A percentile compares a stretch with the other conserved stretches of the same genome.
These are phyloP conservation scores for Melanopsichium pennsylvanicum DNA, from an alignment of 1,284 basidiomycete genomes.

Conservation along the genomic window DNA sequence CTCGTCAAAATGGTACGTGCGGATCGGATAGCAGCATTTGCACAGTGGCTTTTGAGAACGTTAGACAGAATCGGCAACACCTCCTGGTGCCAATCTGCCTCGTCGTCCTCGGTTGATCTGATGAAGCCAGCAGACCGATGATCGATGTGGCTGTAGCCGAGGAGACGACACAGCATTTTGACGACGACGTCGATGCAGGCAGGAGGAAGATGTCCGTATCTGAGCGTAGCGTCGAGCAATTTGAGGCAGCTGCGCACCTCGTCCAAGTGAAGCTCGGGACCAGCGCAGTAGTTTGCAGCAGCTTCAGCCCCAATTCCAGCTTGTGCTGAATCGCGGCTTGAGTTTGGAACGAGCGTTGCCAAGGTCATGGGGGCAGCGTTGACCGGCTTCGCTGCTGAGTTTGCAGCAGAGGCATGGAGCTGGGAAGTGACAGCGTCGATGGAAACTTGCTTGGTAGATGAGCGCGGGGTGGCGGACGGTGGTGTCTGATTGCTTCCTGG, in stretches of 20 bases:
- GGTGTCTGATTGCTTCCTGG: constrained; percentile 43
- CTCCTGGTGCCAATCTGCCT: constrained; percentile 37
- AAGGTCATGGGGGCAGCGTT: constrained; percentile 49
- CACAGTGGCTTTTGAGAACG: constrained; percentile 61
- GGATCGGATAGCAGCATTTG: constrained; percentile 55
- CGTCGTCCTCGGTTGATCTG: constrained; percentile 17
- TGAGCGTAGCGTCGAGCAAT: constrained; percentile 56
- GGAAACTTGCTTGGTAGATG: constrained; percentile 23
- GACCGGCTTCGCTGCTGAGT: constrained; percentile 7
- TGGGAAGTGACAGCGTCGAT: constrained; percentile 40
- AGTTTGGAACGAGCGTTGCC: constrained; percentile 50
- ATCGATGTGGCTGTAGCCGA: constrained; percentile 50
- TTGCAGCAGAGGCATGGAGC: constrained; percentile 13
- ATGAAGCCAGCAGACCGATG: constrained; percentile 27
- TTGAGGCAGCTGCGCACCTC: constrained; percentile 56
- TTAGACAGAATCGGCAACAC: constrained; percentile 50
- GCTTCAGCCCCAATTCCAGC: constrained; percentile 3
- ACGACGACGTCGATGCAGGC: constrained; percentile 48
- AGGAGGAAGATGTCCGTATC: constrained; percentile 60
- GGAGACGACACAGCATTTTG: constrained; percentile 54
- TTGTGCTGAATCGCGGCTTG: constrained; percentile 27
- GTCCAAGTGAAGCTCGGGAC: constrained; percentile 46
- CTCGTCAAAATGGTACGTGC: constrained; percentile 45
- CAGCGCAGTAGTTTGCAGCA: constrained; percentile 24
- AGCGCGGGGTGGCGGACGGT: constrained; percentile 37